phyloP scores from a whole-genome alignment of 2,329 filamentous ascomycete species.

The Cladosporium phlei region DNA sequence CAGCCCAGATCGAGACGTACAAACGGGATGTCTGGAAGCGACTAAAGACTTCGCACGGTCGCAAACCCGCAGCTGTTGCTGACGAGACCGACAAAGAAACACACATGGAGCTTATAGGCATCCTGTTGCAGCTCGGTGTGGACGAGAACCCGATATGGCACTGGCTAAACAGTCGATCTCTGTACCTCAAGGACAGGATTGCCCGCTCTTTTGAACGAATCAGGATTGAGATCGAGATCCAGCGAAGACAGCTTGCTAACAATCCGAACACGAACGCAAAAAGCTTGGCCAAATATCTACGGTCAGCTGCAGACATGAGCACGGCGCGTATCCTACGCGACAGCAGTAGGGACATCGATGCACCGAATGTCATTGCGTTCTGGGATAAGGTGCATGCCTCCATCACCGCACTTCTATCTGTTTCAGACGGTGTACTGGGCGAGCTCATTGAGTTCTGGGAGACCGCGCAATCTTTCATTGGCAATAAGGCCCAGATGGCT shows the following conservation, averaged over 20 bases:
- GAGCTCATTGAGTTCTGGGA: conserved; percentile 95
- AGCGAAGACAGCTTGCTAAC: conserved; percentile 73
- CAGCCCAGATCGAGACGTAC: conserved; percentile 78
- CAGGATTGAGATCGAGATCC: conserved; percentile 85
- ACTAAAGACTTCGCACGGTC: conserved; percentile 42
- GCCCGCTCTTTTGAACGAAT: conserved; percentile 75
- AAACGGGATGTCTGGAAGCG: conserved; percentile 86
- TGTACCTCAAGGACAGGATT: conserved; percentile 84
- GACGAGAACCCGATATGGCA: conserved; percentile 96
- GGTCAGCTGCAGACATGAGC: conserved; percentile 52
- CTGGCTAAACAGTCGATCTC: conserved; percentile 86
- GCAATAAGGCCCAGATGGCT: conserved; percentile 73
- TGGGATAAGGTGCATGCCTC: conserved; percentile 86
- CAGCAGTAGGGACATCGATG: conserved; percentile 62
- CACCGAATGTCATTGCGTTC: conserved; percentile 74
- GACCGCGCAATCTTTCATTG: conserved; percentile 81
- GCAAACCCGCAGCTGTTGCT: conserved; percentile 22
- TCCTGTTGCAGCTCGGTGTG: conserved; percentile 88
- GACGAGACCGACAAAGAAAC: conserved; percentile 58
- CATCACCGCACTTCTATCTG: conserved; percentile 67
- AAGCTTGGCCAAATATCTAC: conserved; percentile 68
- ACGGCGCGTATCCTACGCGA: conserved; percentile 22
- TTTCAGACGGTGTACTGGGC: conserved; percentile 71
- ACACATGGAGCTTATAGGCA: conserved; percentile 83
- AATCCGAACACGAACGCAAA: conserved; percentile 66